Evolutionary conservation across 2,329 filamentous ascomycete species (phyloP).

Genomic region (Trichoderma gracile): DNA sequence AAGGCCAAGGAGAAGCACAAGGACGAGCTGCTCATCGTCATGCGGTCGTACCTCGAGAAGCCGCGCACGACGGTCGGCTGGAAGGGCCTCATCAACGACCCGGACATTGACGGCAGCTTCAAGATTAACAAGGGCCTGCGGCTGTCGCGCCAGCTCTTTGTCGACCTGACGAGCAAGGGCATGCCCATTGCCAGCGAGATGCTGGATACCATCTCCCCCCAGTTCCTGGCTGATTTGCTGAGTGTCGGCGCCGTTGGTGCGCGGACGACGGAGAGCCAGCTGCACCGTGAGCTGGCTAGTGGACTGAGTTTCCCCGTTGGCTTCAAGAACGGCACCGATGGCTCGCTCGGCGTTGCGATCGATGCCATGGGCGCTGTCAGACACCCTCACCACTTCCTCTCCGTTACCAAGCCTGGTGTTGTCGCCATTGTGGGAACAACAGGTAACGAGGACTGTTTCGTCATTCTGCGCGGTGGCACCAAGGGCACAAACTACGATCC

Average conservation of each 20-base stretch:
- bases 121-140: conserved; percentile 97
- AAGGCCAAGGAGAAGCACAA: conserved; percentile 83
- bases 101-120: conserved; percentile 97
- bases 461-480: conserved; percentile 89
- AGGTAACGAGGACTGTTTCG: conserved; percentile 96
- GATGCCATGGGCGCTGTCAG: conserved; percentile 92
- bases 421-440: conserved; percentile 92
- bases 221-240: conserved; percentile 91
- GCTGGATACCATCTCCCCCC: conserved; percentile 96
- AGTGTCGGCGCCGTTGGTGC: conserved; percentile 92
- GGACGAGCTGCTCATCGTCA: conserved; percentile 88
- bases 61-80: conserved; percentile 96
- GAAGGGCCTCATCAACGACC: conserved; percentile 99
- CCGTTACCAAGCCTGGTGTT: conserved; percentile 93
- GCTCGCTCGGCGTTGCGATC: conserved; percentile 82
- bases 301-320: conserved; percentile 96
- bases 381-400: conserved; percentile 94
- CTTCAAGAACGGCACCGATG: conserved; percentile 99
- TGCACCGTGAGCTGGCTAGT: conserved; percentile 91
- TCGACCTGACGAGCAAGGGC: conserved; percentile 85
- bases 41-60: conserved; percentile 98
- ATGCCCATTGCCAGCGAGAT: conserved; percentile 98
- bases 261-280: conserved; percentile 93
- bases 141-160: conserved; percentile 84
- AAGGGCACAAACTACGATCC: conserved; percentile 93